These are phyloP conservation scores for Epichloe uncinata DNA, from an alignment of 2,329 filamentous ascomycete genomes.

Conservation along the genomic window DNA sequence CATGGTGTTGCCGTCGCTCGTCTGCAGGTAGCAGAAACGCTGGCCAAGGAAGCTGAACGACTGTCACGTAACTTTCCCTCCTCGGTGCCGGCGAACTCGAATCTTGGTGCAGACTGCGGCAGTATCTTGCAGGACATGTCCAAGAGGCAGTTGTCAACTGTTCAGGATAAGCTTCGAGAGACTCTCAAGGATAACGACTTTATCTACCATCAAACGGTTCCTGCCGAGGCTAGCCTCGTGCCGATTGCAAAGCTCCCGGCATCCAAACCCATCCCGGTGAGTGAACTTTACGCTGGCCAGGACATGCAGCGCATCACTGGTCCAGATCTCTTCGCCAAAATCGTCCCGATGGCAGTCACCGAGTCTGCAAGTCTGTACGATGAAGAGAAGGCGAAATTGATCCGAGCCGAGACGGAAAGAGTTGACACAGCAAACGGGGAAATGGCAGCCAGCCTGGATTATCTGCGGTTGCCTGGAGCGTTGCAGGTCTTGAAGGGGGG, in stretches of 20 bases:
- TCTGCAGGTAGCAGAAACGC: slow-evolving; percentile 65
- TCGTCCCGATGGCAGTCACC: slow-evolving; percentile 89
- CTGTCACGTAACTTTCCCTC: slow-evolving; percentile 69
- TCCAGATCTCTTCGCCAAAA: slow-evolving; percentile 91
- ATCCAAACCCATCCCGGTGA: slow-evolving; percentile 93
- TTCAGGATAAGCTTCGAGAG: slow-evolving; percentile 67
- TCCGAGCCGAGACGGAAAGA: slow-evolving; percentile 84
- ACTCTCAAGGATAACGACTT: slow-evolving; percentile 91
- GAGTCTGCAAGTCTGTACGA: slow-evolving; percentile 96
- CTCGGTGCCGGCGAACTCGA: slow-evolving; percentile 66
- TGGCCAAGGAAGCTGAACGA: slow-evolving; percentile 66
- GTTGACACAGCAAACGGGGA: slow-evolving; percentile 89
- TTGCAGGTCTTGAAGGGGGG: slow-evolving; percentile 82
- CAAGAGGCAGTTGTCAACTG: slow-evolving; percentile 65
- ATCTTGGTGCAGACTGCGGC: slow-evolving; percentile 70
- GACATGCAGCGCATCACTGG: slow-evolving; percentile 96
- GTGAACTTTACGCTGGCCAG: slow-evolving; percentile 90
- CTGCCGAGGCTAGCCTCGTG: slow-evolving; percentile 67
- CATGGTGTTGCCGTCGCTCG: slow-evolving; percentile 78
- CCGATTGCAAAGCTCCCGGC: slow-evolving; percentile 84
- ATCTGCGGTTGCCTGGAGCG: slow-evolving; percentile 77
- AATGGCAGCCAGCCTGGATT: slow-evolving; percentile 90
- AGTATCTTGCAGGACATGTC: slow-evolving; percentile 62
- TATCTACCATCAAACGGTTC: slow-evolving; percentile 90
- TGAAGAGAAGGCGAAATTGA: slow-evolving; percentile 93